Evolutionary conservation across 257 asterid genomes (phyloP).

Genomic region (Nicotiana noctiflora): DNA sequence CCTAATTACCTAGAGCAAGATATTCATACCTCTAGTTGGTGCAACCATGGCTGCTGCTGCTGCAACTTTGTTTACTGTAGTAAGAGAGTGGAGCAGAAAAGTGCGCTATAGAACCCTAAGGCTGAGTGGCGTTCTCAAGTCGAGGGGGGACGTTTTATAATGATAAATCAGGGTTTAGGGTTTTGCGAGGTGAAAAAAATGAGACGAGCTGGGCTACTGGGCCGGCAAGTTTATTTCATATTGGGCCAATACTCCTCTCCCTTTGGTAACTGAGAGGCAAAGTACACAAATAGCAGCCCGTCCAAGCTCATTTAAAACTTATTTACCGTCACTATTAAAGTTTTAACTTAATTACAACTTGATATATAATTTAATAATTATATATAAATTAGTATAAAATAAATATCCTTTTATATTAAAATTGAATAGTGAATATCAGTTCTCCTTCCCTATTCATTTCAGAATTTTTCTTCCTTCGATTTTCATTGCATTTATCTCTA

Average conservation of each 20-base stretch:
- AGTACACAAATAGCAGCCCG: too few species aligned
- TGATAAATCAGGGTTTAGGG: slow-evolving; percentile 16
- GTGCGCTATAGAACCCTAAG: neutral
- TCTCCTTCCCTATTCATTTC: too few species aligned
- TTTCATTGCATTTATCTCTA: too few species aligned
- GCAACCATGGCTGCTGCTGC: slow-evolving; percentile 7
- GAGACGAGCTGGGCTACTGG: neutral
- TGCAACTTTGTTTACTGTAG: neutral
- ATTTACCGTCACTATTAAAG: too few species aligned
- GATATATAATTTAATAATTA: too few species aligned
- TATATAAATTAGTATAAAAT: too few species aligned
- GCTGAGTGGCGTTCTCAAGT: neutral
- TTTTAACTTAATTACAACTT: too few species aligned
- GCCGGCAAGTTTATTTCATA: neutral
- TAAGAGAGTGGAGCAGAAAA: neutral
- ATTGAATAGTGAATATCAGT: too few species aligned
- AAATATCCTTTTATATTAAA: too few species aligned
- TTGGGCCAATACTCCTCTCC: neutral
- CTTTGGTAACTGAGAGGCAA: too few species aligned
- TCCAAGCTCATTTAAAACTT: too few species aligned
- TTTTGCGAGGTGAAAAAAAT: neutral
- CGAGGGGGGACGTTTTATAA: neutral
- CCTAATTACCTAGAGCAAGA: neutral
- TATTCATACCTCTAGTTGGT: slow-evolving; percentile 6
- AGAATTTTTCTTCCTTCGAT: too few species aligned